These are phyloP conservation scores for Discostella stelligeroides DNA, from an alignment of 108 stramenopile species.

Conservation along the genomic window DNA sequence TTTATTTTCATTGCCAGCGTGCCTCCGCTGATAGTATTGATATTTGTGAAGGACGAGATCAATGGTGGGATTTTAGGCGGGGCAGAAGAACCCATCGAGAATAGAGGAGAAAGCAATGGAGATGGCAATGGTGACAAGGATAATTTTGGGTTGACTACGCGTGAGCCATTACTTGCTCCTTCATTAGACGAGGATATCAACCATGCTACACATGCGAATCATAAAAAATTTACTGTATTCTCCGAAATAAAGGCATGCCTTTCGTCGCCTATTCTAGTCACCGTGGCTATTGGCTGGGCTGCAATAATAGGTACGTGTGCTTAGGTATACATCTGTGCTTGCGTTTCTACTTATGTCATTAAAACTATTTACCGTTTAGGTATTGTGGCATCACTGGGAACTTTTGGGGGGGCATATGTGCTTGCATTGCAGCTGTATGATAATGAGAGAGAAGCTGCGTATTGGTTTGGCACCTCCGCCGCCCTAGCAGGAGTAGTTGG, in stretches of 20 bases:
- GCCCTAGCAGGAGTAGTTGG: slow-evolving; percentile 42
- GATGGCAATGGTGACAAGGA: background rate
- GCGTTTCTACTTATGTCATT: too few species aligned
- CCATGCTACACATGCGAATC: slow-evolving; percentile 1
- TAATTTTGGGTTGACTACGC: too few species aligned
- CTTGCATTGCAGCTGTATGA: slow-evolving; percentile 46
- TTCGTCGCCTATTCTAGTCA: slow-evolving; percentile 46
- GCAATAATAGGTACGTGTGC: slow-evolving; percentile 41
- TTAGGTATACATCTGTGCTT: too few species aligned
- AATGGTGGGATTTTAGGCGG: slow-evolving; percentile 49
- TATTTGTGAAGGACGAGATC: slow-evolving; percentile 39
- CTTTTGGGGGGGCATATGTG: slow-evolving; percentile 46
- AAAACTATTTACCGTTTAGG: too few species aligned
- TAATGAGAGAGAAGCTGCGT: slow-evolving; percentile 41
- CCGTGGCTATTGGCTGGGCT: slow-evolving; percentile 38
- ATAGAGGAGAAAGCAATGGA: background rate
- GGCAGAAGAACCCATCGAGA: slow-evolving; percentile 28
- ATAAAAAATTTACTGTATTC: slow-evolving; percentile 40
- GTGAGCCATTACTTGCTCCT: slow-evolving; percentile 9
- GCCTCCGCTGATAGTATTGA: slow-evolving; percentile 37
- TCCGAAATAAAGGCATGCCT: slow-evolving; percentile 50
- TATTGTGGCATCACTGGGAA: slow-evolving; percentile 43
- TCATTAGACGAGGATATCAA: background rate
- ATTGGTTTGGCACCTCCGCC: slow-evolving; percentile 47
- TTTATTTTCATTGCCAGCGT: slow-evolving; percentile 28